Evolutionary conservation across 1,284 basidiomycete genomes (phyloP), one percentile per base, ranked within the genome.

Genomic region (Cryptococcus hybrid): DNA sequence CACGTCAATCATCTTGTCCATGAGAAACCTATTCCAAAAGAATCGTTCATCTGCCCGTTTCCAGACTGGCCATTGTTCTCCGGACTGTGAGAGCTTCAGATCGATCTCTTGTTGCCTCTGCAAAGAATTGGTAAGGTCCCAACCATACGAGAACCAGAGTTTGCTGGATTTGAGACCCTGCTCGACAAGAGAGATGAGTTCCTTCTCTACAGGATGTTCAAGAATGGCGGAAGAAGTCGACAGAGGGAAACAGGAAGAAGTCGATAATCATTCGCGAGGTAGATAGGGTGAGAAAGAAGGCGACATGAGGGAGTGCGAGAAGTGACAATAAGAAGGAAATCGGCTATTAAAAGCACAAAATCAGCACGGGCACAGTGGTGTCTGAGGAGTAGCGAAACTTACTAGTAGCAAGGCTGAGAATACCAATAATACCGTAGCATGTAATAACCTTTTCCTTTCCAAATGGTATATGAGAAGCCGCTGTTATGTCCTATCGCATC

Each of bases 21-120:
- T 65, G 39, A 82, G 79, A 63, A 79, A 90, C 84, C 87, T 89
- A 79, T 99, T 99, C 95, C 95, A 99, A 80, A 98, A 99, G 81
- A 99, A 99, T 63, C 95, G 84, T 70, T 96, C 92, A 68, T 99
- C 95, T 37, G 88, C 88, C 84, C 93, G 69, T 46, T 69, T 67
- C 64, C 59, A 64, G 15, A 62, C 61, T 2, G 75, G 75, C 47
- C 40, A 48, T 24, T 50, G 54, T 12, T 54, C 54, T 8, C 12
- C 51, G 54, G 8, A 58, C 51, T 5, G 40, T 61, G 69, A 84
- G 86, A 93, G 62, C 88, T 80, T 34, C 85, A 82, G 72, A 80
- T 86, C 57, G 76, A 45, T 79, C 78, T 60, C 82, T 77, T 82
- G 85, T 76, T 98, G 94, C 51, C 84, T 83, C 82, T 99, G 94